Evolutionary conservation across 2,329 filamentous ascomycete genomes (phyloP).

Genomic region (Magnaporthiopsis rhizophila): DNA sequence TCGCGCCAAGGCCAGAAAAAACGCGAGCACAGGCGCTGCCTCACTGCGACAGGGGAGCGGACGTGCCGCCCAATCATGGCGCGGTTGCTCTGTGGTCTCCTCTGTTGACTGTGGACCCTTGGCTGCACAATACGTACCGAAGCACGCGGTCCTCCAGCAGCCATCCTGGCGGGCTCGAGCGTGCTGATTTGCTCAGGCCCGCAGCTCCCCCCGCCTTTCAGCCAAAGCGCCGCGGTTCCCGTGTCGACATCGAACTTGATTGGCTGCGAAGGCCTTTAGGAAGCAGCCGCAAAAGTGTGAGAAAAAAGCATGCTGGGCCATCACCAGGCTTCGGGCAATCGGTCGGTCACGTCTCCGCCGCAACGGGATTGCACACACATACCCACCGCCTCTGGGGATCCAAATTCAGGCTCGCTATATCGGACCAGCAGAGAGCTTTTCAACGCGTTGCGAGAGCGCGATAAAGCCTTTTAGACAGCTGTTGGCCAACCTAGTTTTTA

Average conservation of each 20-base stretch:
- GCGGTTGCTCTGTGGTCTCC: conserved; percentile 50
- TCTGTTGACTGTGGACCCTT: conserved; percentile 36
- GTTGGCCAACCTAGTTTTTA: not conserved
- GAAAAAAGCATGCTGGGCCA: not conserved
- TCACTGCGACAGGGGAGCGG: conserved; percentile 6
- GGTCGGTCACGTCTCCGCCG: not conserved
- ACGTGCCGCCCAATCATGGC: conserved; percentile 32
- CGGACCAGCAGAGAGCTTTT: not conserved
- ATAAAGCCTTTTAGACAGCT: not conserved
- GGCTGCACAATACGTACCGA: not conserved
- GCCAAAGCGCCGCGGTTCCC: not conserved
- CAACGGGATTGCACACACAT: too few relatives aligned
- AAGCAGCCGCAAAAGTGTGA: not conserved
- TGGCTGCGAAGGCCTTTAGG: not conserved
- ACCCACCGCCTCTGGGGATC: not conserved
- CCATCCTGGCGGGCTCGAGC: not conserved
- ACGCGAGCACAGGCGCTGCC: conserved; percentile 11
- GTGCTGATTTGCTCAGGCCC: not conserved
- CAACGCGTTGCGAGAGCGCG: not conserved
- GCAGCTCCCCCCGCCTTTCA: not conserved
- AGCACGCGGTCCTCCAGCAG: not conserved
- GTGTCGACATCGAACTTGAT: not conserved
- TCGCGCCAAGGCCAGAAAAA: conserved; percentile 10
- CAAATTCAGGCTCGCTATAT: not conserved
- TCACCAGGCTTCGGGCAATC: not conserved